phyloP scores from a whole-genome alignment of 192 early-diverging fungal genomes.

The Obelidium mucronatum region DNA sequence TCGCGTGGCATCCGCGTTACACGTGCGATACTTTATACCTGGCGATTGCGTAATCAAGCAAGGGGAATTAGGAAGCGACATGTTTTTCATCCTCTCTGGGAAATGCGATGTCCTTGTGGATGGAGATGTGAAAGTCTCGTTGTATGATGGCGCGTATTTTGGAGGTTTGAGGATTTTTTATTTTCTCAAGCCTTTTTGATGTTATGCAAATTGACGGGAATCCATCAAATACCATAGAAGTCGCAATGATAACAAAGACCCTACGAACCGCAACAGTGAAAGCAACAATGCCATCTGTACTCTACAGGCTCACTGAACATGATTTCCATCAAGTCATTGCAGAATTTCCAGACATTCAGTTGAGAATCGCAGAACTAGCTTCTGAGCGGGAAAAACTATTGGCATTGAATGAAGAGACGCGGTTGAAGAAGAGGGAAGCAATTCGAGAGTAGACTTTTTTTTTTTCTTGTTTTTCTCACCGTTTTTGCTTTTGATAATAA shows the following conservation, averaged over 20 bases:
- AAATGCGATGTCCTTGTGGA: constrained; percentile 26
- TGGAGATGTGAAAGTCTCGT: background rate
- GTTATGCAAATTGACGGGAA: background rate
- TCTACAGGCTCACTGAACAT: constrained; percentile 1
- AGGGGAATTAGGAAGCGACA: constrained; percentile 35
- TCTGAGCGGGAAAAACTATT: background rate
- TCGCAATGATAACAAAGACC: background rate
- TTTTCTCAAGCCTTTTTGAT: background rate
- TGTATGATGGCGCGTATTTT: constrained; percentile 45
- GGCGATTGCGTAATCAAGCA: constrained; percentile 39
- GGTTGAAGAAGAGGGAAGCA: no score
- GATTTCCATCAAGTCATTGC: constrained; percentile 21
- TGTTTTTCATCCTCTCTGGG: constrained; percentile 47
- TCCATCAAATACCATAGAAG: background rate
- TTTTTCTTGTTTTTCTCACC: no score
- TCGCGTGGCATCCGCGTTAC: constrained; percentile 26
- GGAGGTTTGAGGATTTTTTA: constrained; percentile 22
- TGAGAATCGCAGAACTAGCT: background rate
- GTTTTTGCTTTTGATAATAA: no score
- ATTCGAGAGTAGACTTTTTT: no score
- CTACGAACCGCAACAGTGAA: constrained; percentile 8
- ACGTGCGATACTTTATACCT: constrained; percentile 21
- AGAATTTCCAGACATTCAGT: constrained; percentile 20
- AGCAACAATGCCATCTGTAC: constrained; percentile 2
- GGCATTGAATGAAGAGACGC: background rate